Base-by-base conservation (phyloP, 1,284 basidiomycete species). In the Puccinia novopanici region DNA sequence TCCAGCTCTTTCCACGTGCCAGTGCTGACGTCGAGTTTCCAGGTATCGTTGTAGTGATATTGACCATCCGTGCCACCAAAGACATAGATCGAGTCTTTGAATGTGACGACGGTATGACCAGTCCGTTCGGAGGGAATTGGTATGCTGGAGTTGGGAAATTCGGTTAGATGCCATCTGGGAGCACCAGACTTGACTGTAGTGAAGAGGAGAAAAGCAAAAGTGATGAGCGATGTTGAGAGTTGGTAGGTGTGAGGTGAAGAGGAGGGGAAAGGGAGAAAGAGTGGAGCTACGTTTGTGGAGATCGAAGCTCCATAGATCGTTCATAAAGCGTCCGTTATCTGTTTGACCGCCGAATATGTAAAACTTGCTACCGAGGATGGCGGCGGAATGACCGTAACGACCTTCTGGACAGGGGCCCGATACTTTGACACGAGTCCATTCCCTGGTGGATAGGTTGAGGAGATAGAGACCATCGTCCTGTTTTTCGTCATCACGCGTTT, bases 11-110 rank as follows among this genome's bases (percentile, higher is more conserved):
- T 89, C 97, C 97, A 99, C 70, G 87, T 89, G 81, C 90, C 89
- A 0, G 93, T 92, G 45, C 89, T 89, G 67, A 95, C 88, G 86
- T 98, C 95, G 86, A 94, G 98, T 37, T 91, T 89, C 97, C 97
- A 99, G 6, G 96, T 99, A 85, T 99, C 97, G 86, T 99, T 99
- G 88, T 99, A 99, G 86, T 99, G 97, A 87, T 94, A 99, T 85
- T 93, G 92, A 37, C 95, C 96, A 84, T 99, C 97, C 6, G 97
- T 99, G 75, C 97, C 97, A 68, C 97, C 97, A 84, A 99, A 99
- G 79, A 97, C 88, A 84, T 93, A 91, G 81, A 99, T 91, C 83
- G 91, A 91, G 84, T 97, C 93, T 82, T 91, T 92, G 85, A 90
- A 89, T 1, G 94, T 92, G 72, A 98, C 90, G 84, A 93, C 92